Base-by-base conservation (phyloP, 2,329 filamentous ascomycete species). In the Xylariaceae sp. region DNA sequence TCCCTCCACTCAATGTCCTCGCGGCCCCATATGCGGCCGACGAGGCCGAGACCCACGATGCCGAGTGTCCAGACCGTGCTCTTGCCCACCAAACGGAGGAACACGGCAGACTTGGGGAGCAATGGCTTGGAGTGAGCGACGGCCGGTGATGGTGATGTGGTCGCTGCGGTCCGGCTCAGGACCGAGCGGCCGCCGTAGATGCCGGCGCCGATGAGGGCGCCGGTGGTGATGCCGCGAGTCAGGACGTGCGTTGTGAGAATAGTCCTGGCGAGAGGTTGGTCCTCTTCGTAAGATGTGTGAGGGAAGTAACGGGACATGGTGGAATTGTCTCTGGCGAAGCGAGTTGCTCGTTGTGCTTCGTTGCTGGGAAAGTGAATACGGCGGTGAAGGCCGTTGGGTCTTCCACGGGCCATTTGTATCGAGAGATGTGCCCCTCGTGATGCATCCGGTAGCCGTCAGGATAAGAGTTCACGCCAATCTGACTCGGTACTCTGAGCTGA, bases 1-100 rank as follows among this genome's bases (percentile, higher is more conserved):
- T 85, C 80, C 53, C 74, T 62, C 80, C 80, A 85, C 59, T 85
- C 79, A 24, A 85, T 76, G 31, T 73, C 66, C 49, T 78, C 71
- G 13, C 68, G 66, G 0, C 74, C 77, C 39, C 63, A 63, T 79
- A 85, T 83, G 2, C 71, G 64, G 0, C 55, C 65, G 19, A 62
- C 57, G 3, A 78, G 63, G 49, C 64, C 71, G 4, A 72, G 43
- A 2, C 62, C 62, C 18, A 73, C 61, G 1, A 77, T 45, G 0
- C 65, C 68, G 1, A 71, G 53, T 1, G 69, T 74, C 19, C 73
- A 47, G 2, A 73, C 41, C 3, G 68, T 67, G 41, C 72, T 72
- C 2, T 64, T 65, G 8, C 72, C 70, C 1, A 70, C 63, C 9
- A 68, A 64, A 26, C 64, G 66, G 36, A 66, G 55, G 8, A 63